Base-by-base conservation (phyloP, 2,329 filamentous ascomycete species). In the Ramichloridium luteum region DNA sequence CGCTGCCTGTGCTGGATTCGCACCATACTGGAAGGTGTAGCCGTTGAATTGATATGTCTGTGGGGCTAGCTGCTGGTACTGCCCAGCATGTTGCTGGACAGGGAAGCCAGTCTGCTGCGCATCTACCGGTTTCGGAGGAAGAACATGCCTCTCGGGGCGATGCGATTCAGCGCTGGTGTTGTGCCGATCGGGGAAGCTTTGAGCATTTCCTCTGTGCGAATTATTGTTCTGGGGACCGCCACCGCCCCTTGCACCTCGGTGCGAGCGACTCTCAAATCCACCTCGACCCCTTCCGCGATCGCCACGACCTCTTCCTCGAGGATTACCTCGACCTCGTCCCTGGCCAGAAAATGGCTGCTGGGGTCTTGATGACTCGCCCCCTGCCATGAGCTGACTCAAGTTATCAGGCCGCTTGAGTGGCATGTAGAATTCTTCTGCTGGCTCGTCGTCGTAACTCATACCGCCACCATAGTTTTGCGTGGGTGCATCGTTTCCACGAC, bases 21-120 rank as follows among this genome's bases (percentile, higher is more conserved):
- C 35, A 13, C 45, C 42, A 32, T 50, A 49, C 12, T 49, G 47
- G 30, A 45, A 50, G 5, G 35, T 40, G 17, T 49, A 43, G 54
- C 64, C 63, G 41, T 81, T 83, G 70, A 92, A 94, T 61, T 80
- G 77, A 74, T 94, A 94, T 65, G 94, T 80, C 69, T 94, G 67
- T 23, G 20, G 70, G 92, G 93, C 75, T 93, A 85, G 75, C 93
- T 93, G 58, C 83, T 93, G 36, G 15, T 39, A 36, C 10, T 39
- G 39, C 16, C 41, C 37, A 17, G 31, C 26, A 29, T 79, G 42
- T 84, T 93, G 31, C 30, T 23, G 32, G 36, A 13, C 31, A 12
- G 16, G 23, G 33, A n/a, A 30, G 29, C 20, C 25, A 15, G 13
- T 32, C 27, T 28, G 37, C 16, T 17, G 30, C 26, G 9, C 31